Evolutionary conservation across 139 green algal species (phyloP).

Genomic region (Chlorella sp.): DNA sequence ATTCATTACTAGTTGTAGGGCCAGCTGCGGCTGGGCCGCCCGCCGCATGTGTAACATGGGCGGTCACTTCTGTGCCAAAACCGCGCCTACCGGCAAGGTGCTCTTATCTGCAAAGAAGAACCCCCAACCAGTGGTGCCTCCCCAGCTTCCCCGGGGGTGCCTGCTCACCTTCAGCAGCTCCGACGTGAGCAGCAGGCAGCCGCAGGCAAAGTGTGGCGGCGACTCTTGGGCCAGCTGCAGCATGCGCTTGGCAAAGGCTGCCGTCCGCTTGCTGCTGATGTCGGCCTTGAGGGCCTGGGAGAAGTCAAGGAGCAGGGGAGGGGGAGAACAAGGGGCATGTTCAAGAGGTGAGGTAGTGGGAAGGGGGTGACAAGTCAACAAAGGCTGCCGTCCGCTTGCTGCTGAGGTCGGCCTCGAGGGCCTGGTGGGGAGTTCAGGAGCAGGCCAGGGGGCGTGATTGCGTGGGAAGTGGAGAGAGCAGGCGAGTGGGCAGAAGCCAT

Average conservation of each 20-base stretch:
- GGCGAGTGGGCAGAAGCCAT: too few species aligned
- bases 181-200: constrained; percentile 86
- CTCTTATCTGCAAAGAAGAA: too few species aligned
- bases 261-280: constrained; percentile 67
- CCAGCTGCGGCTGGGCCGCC: too few species aligned
- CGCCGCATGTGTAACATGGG: too few species aligned
- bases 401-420: too few species aligned
- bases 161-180: constrained; percentile 39
- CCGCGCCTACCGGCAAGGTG: too few species aligned
- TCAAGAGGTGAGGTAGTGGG: too few species aligned
- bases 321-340: not conserved
- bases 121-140: not conserved
- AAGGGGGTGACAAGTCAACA: not conserved
- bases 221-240: constrained; percentile 85
- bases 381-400: not conserved
- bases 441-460: too few species aligned
- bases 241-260: constrained; percentile 90
- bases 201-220: constrained; percentile 83
- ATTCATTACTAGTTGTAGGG: too few species aligned
- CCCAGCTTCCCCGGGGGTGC: not conserved
- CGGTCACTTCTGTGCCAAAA: too few species aligned
- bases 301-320: not conserved
- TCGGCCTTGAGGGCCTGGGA: constrained; percentile 77
- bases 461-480: too few species aligned
- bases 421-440: too few species aligned